Conservation (phyloP, 495 filamentous ascomycete species). For the Neurospora sp. region DNA sequence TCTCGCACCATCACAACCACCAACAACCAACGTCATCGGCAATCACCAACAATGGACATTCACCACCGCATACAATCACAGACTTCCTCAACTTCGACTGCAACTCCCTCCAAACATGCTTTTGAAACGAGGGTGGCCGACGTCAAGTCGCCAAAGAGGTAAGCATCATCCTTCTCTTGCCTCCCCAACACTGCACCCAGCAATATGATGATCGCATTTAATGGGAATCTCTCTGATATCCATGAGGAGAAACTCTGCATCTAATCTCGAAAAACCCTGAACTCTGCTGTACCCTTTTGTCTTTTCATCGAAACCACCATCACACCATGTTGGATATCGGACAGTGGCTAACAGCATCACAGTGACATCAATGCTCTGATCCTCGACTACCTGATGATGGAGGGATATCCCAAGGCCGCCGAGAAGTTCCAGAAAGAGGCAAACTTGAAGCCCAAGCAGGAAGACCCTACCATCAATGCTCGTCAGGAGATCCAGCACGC, state of each 20-base stretch:
- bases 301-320: constrained; percentile 41
- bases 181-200: constrained; percentile 12
- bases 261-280: constrained; percentile 27
- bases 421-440: constrained; percentile 90
- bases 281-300: constrained; percentile 35
- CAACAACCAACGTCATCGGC: background rate
- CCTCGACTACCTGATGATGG: constrained; percentile 94
- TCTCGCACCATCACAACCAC: background rate
- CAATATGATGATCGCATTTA: constrained; percentile 84
- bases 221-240: constrained; percentile 99
- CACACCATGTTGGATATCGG: background rate
- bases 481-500: constrained; percentile 69
- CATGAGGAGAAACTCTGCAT: constrained; percentile 68
- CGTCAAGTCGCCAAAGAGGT: constrained; percentile 84
- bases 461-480: constrained; percentile 61
- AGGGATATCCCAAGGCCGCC: constrained; percentile 89
- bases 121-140: constrained; percentile 81
- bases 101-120: constrained; percentile 54
- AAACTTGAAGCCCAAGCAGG: constrained; percentile 65
- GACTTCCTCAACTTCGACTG: constrained; percentile 57
- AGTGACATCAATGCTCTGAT: constrained; percentile 94
- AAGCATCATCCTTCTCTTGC: constrained; percentile 30
- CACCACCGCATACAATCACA: constrained; percentile 17
- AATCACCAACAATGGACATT: constrained; percentile 1
- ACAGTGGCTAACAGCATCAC: constrained; percentile 8